Conservation (phyloP, 768 basidiomycete species). For the Serendipita sp. region DNA sequence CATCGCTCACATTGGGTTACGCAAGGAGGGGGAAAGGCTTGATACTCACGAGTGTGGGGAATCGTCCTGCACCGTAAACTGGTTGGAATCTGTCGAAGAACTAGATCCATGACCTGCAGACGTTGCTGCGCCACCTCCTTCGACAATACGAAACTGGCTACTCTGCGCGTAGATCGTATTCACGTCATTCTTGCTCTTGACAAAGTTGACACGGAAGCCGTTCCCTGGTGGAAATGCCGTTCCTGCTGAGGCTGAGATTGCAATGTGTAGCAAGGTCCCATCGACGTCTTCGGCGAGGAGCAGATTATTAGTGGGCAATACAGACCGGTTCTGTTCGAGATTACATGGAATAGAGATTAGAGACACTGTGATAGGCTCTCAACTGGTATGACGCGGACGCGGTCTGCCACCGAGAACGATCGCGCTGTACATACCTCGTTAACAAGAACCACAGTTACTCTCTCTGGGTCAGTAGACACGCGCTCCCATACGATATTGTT, state of each 20-base stretch:
- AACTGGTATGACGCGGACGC: not conserved
- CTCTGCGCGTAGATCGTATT: conserved; percentile 59
- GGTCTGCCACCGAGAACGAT: no score
- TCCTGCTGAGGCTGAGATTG: conserved; percentile 38
- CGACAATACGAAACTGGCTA: conserved; percentile 36
- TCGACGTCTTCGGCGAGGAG: conserved; percentile 42
- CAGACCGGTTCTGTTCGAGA: conserved; percentile 21
- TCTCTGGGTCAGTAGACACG: conserved; percentile 48
- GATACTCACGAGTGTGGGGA: not conserved
- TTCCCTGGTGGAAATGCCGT: conserved; percentile 46
- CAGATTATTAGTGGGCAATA: conserved; percentile 25
- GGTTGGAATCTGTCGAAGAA: not conserved
- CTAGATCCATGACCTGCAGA: not conserved
- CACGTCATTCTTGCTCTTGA: conserved; percentile 31
- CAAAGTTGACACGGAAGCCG: conserved; percentile 60
- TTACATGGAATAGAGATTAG: not conserved
- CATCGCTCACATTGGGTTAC: not conserved
- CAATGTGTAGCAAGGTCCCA: conserved; percentile 26
- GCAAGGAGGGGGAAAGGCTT: not conserved
- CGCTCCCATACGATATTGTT: conserved; percentile 45
- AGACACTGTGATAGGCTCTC: no score
- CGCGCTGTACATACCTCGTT: conserved; percentile 32
- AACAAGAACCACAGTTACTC: conserved; percentile 53
- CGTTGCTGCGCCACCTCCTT: not conserved
- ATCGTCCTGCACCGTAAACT: not conserved